Percentiles rank a stretch among this genome's conserved stretches.
Evolutionary conservation across 2,329 filamentous ascomycete genomes (phyloP).

Genomic region (Taxawa tesnikishii): DNA sequence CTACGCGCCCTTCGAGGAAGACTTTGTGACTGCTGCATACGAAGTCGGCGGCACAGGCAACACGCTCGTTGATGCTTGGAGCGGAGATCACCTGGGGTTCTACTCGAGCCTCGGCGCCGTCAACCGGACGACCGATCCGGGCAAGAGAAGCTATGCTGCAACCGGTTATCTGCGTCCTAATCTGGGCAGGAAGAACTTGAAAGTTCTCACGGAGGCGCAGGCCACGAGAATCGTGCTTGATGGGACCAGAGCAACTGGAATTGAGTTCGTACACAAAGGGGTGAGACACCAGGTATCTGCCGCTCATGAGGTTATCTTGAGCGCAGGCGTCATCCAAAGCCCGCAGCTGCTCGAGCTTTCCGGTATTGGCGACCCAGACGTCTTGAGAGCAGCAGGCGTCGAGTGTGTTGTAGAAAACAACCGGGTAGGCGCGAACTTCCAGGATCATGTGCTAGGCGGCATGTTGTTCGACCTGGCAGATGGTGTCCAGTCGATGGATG

Average conservation of each 20-base stretch:
- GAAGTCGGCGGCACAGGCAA: conserved; percentile 17
- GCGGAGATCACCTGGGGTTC: conserved; percentile 20
- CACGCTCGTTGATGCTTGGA: conserved; percentile 19
- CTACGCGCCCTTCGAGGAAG: conserved; percentile 23
- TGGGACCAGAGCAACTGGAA: conserved; percentile 17
- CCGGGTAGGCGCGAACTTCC: conserved; percentile 34
- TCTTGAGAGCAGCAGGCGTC: conserved; percentile 30
- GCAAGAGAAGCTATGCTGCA: conserved; percentile 20
- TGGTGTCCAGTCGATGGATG: conserved; percentile 20
- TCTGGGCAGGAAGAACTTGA: conserved; percentile 15
- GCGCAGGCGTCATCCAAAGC: conserved; percentile 43
- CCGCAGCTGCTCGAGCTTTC: conserved; percentile 46
- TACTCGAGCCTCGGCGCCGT: conserved; percentile 20
- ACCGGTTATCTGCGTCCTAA: conserved; percentile 21
- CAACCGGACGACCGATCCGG: conserved; percentile 16
- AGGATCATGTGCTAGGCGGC: conserved; percentile 30
- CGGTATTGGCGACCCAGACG: conserved; percentile 37
- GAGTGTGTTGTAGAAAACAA: conserved; percentile 25
- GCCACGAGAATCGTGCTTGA: conserved; percentile 17
- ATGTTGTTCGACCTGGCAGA: conserved; percentile 17
- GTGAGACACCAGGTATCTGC: conserved; percentile 19
- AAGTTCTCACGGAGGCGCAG: conserved; percentile 18
- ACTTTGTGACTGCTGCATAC: conserved; percentile 22
- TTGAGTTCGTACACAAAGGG: conserved; percentile 29
- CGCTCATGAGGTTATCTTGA: conserved; percentile 41